These are phyloP conservation scores for Cercospora sojina DNA, from an alignment of 2,329 filamentous ascomycete genomes.

Conservation along the genomic window DNA sequence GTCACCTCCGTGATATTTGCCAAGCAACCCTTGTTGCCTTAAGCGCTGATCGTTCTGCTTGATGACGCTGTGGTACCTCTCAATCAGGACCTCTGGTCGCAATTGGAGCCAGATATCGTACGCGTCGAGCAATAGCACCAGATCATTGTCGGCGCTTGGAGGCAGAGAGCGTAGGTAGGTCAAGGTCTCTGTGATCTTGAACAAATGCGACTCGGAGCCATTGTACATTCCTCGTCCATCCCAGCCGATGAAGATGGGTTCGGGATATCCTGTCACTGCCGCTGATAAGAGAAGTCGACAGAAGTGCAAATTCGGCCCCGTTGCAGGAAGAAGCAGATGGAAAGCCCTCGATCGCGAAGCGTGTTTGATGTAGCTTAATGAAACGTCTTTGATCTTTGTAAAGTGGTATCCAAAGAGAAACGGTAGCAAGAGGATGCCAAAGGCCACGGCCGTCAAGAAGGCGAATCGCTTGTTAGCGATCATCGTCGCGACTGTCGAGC, in stretches of 20 bases:
- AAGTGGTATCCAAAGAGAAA: constrained; percentile 28
- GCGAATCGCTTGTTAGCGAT: constrained; percentile 18
- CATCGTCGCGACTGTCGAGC: constrained; percentile 13
- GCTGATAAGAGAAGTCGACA: constrained; percentile 26
- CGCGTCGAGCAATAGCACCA: constrained; percentile 64
- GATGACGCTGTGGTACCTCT: constrained; percentile 59
- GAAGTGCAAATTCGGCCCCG: constrained; percentile 23
- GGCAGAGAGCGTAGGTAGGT: constrained; percentile 31
- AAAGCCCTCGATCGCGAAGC: constrained; percentile 19
- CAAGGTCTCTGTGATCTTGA: constrained; percentile 34
- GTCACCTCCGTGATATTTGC: constrained; percentile 17
- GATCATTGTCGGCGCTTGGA: constrained; percentile 44
- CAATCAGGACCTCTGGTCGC: constrained; percentile 61
- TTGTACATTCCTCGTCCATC: constrained; percentile 29
- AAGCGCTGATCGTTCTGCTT: constrained; percentile 53
- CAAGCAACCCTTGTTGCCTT: constrained; percentile 23
- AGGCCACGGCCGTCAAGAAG: constrained; percentile 17
- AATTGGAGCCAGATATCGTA: constrained; percentile 66
- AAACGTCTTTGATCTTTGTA: constrained; percentile 19
- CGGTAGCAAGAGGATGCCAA: constrained; percentile 19
- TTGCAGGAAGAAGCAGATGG: constrained; percentile 26
- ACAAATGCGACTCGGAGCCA: constrained; percentile 38
- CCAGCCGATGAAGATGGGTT: constrained; percentile 32
- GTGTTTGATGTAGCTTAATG: constrained; percentile 16
- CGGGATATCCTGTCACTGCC: constrained; percentile 31